Conservation (phyloP, 1,284 basidiomycete species). For the Agroathelia rolfsii region DNA sequence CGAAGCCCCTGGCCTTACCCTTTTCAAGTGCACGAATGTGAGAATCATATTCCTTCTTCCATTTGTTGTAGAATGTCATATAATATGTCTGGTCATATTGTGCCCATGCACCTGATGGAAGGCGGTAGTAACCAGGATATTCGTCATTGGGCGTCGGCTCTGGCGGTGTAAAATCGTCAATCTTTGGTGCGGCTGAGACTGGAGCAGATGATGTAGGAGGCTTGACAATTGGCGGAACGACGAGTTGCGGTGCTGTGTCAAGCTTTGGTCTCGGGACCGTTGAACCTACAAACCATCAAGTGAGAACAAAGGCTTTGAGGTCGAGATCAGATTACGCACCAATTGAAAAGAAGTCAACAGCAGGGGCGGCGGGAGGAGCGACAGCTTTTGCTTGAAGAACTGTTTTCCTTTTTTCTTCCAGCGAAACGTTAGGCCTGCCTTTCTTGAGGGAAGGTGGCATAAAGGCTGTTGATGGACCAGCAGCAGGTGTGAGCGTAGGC, state of each 20-base stretch:
- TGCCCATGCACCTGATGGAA: constrained; percentile 73
- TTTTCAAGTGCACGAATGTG: constrained; percentile 65
- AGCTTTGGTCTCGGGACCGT: constrained; percentile 10
- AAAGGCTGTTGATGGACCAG: constrained; percentile 32
- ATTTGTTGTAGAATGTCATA: constrained; percentile 57
- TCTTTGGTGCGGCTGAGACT: constrained; percentile 61
- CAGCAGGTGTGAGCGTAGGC: constrained; percentile 7
- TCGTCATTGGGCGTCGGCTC: constrained; percentile 66
- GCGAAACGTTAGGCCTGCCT: constrained; percentile 49
- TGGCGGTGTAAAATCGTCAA: constrained; percentile 67
- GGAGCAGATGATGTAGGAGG: too few species aligned
- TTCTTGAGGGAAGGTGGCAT: constrained; percentile 48
- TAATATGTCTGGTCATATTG: constrained; percentile 75
- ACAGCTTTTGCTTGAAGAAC: constrained; percentile 20
- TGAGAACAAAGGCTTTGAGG: constrained; percentile 2
- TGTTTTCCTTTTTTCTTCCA: constrained; percentile 44
- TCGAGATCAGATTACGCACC: constrained; percentile 24
- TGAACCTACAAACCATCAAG: constrained; percentile 9
- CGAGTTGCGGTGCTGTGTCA: constrained; percentile 14
- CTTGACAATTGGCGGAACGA: constrained; percentile 11
- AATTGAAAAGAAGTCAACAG: constrained; percentile 61
- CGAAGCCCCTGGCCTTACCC: constrained; percentile 53
- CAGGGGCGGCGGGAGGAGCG: constrained; percentile 25
- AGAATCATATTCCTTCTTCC: constrained; percentile 59
- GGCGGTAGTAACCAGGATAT: constrained; percentile 84